phyloP scores from a whole-genome alignment of 177 flowering plant genomes.

The Vitis hybrid region DNA sequence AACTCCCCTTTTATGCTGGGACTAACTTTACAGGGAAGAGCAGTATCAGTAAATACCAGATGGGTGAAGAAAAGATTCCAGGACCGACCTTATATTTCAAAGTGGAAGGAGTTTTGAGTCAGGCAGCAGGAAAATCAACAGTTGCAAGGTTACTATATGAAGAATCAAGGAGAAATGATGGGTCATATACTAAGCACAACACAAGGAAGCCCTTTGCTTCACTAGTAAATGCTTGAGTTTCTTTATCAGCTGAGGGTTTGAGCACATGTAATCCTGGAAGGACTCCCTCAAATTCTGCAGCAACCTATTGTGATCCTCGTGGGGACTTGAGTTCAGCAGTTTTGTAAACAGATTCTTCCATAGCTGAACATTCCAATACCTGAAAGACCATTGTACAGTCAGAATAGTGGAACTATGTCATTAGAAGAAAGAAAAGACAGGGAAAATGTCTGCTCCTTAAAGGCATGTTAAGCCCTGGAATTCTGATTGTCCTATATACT shows the following conservation, averaged over 20 bases:
- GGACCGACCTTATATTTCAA: background rate
- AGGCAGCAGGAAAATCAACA: background rate
- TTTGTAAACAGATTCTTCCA: constrained; percentile 71
- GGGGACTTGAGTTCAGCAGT: constrained; percentile 54
- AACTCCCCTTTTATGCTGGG: background rate
- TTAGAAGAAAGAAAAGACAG: background rate
- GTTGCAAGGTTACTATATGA: background rate
- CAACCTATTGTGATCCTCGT: constrained; percentile 39
- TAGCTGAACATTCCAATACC: constrained; percentile 82
- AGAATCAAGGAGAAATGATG: too few relatives aligned
- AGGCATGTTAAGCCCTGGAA: too few relatives aligned
- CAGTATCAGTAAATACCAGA: too few relatives aligned
- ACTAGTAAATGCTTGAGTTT: constrained; percentile 63
- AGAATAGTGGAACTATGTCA: background rate
- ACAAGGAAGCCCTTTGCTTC: constrained; percentile 74
- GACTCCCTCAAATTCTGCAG: constrained; percentile 53
- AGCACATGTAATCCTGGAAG: constrained; percentile 65
- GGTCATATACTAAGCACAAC: constrained; percentile 41
- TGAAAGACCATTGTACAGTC: constrained; percentile 21
- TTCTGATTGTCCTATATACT: too few relatives aligned
- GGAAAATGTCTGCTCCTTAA: background rate
- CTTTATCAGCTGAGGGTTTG: constrained; percentile 56
- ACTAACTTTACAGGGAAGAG: background rate
- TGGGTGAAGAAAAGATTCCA: background rate
- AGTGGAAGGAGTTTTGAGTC: background rate